Conservation (phyloP, 148 eudicot genomes). For the Rhododendron henanense region DNA sequence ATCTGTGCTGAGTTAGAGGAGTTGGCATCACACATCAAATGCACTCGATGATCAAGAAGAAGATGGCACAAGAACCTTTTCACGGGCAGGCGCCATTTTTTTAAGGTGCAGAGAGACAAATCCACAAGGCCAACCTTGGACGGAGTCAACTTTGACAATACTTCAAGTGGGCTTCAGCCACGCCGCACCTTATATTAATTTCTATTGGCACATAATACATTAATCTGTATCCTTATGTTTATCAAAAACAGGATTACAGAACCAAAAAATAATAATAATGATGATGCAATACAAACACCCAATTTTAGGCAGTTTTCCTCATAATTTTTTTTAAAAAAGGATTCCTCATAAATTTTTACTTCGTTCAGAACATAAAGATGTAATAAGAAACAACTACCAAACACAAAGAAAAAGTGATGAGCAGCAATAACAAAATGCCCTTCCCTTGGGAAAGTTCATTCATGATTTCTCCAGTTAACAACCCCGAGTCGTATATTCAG, state of each 20-base stretch:
- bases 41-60: neutral
- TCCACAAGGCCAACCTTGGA: neutral
- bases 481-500: neutral
- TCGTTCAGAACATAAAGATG: neutral
- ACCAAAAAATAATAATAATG: neutral
- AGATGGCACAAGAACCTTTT: neutral
- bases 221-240: neutral
- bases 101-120: neutral
- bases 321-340: too few relatives aligned
- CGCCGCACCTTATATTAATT: too few relatives aligned
- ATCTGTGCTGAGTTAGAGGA: neutral
- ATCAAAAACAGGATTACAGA: neutral
- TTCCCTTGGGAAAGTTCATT: neutral
- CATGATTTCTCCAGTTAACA: neutral
- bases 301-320: neutral
- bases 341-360: neutral
- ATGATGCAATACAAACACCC: neutral
- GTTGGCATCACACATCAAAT: neutral
- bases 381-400: neutral
- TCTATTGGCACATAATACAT: neutral
- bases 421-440: neutral
- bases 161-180: neutral
- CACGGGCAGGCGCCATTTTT: neutral
- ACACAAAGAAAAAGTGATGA: neutral
- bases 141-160: neutral